Conservation (phyloP, 2,329 filamentous ascomycete species). For the Fonsecaea monophora region DNA sequence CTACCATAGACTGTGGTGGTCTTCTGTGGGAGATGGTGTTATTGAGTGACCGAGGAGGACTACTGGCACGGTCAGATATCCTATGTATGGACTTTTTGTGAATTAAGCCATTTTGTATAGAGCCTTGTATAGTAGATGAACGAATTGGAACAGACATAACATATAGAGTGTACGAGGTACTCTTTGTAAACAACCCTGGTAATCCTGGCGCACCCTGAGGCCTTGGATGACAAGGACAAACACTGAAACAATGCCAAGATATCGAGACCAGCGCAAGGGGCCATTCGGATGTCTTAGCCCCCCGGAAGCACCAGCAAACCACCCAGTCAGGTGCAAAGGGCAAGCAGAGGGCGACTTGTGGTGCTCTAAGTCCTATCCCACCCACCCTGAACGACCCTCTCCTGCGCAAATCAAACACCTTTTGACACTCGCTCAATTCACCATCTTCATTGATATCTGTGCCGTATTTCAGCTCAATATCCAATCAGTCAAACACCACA, state of each 20-base stretch:
- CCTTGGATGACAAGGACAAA: neutral
- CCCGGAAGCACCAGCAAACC: neutral
- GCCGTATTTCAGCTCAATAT: constrained; percentile 32
- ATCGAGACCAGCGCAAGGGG: neutral
- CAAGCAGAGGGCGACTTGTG: constrained; percentile 1
- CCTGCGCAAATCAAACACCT: constrained; percentile 29
- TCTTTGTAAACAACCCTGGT: neutral
- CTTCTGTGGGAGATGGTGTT: neutral
- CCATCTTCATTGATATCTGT: constrained; percentile 38
- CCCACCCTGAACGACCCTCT: constrained; percentile 26
- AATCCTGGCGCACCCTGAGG: no score
- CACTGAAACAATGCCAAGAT: constrained; percentile 11
- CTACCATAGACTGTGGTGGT: neutral
- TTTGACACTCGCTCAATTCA: constrained; percentile 27
- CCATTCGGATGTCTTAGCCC: neutral
- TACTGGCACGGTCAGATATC: neutral
- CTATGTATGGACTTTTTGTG: neutral
- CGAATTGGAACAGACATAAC: neutral
- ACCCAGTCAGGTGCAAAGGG: constrained; percentile 5
- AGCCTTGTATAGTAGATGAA: neutral
- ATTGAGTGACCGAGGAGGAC: neutral
- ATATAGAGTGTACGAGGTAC: neutral
- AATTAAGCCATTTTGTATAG: neutral
- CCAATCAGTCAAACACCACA: constrained; percentile 23
- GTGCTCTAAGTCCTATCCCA: constrained; percentile 10